A percentile compares a stretch with the other conserved stretches of the same genome.
Conservation (phyloP, 148 eudicot genomes). For the Polygonum maritimum region DNA sequence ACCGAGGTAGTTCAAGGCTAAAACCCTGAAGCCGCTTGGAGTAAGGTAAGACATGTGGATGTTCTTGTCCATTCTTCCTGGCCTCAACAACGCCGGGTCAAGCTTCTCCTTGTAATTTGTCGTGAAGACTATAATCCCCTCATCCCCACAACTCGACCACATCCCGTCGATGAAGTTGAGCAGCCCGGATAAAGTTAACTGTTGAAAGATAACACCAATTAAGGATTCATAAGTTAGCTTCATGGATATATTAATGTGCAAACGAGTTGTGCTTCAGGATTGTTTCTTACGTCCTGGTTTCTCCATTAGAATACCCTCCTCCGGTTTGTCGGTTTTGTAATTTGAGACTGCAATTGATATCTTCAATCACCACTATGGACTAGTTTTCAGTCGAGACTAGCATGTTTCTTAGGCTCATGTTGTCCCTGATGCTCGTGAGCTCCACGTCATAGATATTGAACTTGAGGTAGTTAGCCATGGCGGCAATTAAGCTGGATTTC, state of each 20-base stretch:
- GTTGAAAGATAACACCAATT: no score
- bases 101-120: conserved; percentile 12
- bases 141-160: conserved; percentile 12
- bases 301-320: background rate
- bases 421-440: conserved; percentile 19
- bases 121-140: conserved; percentile 11
- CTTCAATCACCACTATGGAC: conserved; percentile 32
- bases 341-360: conserved; percentile 27
- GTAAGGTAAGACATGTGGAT: conserved; percentile 14
- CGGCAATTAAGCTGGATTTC: conserved; percentile 33
- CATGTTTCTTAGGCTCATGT: conserved; percentile 16
- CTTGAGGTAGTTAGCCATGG: conserved; percentile 33
- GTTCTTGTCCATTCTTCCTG: conserved; percentile 14
- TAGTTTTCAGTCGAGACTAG: conserved; percentile 18
- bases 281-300: no score
- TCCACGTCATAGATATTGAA: conserved; percentile 29
- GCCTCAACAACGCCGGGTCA: conserved; percentile 8
- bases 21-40: background rate
- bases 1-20: conserved; percentile 9
- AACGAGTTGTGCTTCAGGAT: no score
- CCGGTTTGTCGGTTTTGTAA: conserved; percentile 6
- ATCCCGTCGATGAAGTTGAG: conserved; percentile 13
- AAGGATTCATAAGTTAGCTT: no score
- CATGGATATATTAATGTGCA: no score
- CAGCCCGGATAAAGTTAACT: conserved; percentile 3